phyloP scores from a whole-genome alignment of 1,139 yeast genomes.

The Geotrichum australiense region DNA sequence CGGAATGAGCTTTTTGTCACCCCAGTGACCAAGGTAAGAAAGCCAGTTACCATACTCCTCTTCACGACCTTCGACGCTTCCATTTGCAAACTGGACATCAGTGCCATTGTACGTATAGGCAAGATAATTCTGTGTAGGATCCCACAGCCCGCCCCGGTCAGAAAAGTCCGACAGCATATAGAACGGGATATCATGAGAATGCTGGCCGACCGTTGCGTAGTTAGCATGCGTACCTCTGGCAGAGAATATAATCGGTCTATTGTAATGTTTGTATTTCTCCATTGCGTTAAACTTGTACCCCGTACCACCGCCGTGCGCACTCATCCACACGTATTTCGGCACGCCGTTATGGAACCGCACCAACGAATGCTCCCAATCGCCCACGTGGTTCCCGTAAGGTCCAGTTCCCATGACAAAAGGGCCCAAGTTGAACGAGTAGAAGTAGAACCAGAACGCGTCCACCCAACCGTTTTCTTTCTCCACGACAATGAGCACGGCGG shows the following conservation, averaged over 20 bases:
- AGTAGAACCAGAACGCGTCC: slow-evolving; percentile 94
- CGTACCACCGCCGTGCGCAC: slow-evolving; percentile 97
- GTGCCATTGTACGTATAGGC: slow-evolving; percentile 73
- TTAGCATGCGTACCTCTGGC: slow-evolving; percentile 98
- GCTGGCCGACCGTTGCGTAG: slow-evolving; percentile 93
- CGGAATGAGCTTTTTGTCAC: slow-evolving; percentile 62
- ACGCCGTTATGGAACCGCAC: slow-evolving; percentile 75
- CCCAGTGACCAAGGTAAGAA: slow-evolving; percentile 80
- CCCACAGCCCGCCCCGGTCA: slow-evolving; percentile 93
- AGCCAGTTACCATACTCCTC: slow-evolving; percentile 70
- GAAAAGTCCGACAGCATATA: slow-evolving; percentile 87
- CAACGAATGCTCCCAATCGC: slow-evolving; percentile 96
- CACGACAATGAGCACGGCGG: slow-evolving; percentile 73
- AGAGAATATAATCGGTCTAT: slow-evolving; percentile 70
- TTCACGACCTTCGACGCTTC: slow-evolving; percentile 50
- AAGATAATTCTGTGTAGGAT: slow-evolving; percentile 72
- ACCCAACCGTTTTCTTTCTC: slow-evolving; percentile 92
- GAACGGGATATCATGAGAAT: slow-evolving; percentile 90
- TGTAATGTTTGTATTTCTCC: slow-evolving; percentile 43
- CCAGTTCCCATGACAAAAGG: slow-evolving; percentile 98
- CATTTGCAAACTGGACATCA: slow-evolving; percentile 37
- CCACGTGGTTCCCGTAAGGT: slow-evolving; percentile 94
- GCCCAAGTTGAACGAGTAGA: slow-evolving; percentile 88
- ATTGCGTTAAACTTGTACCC: slow-evolving; percentile 72
- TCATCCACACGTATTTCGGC: slow-evolving; percentile 95